Base-by-base conservation (phyloP, 2,329 filamentous ascomycete species). In the Thelonectria blattea region DNA sequence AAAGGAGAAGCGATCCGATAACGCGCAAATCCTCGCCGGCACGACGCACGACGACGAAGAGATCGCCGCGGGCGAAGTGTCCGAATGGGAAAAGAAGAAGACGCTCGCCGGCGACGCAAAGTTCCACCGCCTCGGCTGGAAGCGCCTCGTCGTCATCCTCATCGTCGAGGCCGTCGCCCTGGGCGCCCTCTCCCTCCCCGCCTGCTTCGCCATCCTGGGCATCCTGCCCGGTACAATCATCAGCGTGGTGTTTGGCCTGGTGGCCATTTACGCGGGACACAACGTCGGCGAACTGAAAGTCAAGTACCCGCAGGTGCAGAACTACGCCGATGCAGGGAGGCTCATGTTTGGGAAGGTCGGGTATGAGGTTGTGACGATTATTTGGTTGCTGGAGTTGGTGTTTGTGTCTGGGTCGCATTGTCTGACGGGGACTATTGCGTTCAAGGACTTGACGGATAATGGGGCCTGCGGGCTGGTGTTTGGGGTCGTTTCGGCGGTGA, bases 1-100 rank as follows among this genome's bases (percentile, higher is more conserved):
- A 4, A 52, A 60, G 52, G 55, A 60, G 48, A 60, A 60, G 52
- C 30, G 22, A 24, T 42, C 48, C 12, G 58, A 60, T 15, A 42
- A 24, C 7, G 22, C 48, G 10, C 58, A 52, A n/a, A 52, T 60
- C 52, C 52, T 60, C 39, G 43, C 34, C 32, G 32, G 37, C 10
- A 48, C 34, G 10, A 17, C 34, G 1, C 43, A 47, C 9, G 58
- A 9, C 27, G 27, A 56, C 6, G 58, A 56, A n/a, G 58, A 60
- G 32, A 52, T 56, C 41, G 52, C 56, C n/a, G 53, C 58, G 5
- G 58, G 58, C 10, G 58, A 60, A 48, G 50, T 60, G 22, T 51
- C 58, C 7, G 58, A 60, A 47, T 60, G 58, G 58, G 58, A 60
- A 42, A 60, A 60, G 58, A 60, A 60, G 52, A 60, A 60, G 58